phyloP scores from a whole-genome alignment of 345 rosid genomes.

The Geranium brycei region DNA sequence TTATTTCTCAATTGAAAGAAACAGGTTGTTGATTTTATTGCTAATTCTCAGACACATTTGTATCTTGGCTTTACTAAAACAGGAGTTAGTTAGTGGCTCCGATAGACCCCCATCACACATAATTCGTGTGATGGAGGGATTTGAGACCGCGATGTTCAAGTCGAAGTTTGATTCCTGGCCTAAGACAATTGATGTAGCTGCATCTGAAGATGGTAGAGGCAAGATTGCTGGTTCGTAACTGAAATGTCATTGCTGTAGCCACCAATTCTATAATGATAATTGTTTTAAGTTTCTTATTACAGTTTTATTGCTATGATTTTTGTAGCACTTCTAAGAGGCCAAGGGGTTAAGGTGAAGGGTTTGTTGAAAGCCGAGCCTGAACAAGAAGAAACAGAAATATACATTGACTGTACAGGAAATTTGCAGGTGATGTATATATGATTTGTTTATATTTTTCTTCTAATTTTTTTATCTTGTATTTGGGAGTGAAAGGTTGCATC shows the following conservation, averaged over 20 bases:
- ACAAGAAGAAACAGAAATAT: slow-evolving; percentile 72
- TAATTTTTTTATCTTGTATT: neutral
- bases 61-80: slow-evolving; percentile 5
- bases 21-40: neutral
- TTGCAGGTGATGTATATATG: slow-evolving; percentile 43
- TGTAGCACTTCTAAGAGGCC: slow-evolving; percentile 75
- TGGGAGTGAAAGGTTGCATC: neutral
- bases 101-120: slow-evolving; percentile 51
- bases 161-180: slow-evolving; percentile 95
- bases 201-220: slow-evolving; percentile 93
- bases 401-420: slow-evolving; percentile 88
- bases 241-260: neutral
- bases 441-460: no score
- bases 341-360: slow-evolving; percentile 89
- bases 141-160: slow-evolving; percentile 82
- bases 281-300: slow-evolving; percentile 5
- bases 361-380: slow-evolving; percentile 62
- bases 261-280: neutral
- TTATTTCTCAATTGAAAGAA: slow-evolving; percentile 5
- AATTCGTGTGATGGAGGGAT: slow-evolving; percentile 85
- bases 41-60: neutral
- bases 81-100: slow-evolving; percentile 52
- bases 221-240: slow-evolving; percentile 77
- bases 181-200: slow-evolving; percentile 38
- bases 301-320: slow-evolving; percentile 10